Base-by-base conservation (phyloP, 2,329 filamentous ascomycete species). In the Aspergillus sp. region DNA sequence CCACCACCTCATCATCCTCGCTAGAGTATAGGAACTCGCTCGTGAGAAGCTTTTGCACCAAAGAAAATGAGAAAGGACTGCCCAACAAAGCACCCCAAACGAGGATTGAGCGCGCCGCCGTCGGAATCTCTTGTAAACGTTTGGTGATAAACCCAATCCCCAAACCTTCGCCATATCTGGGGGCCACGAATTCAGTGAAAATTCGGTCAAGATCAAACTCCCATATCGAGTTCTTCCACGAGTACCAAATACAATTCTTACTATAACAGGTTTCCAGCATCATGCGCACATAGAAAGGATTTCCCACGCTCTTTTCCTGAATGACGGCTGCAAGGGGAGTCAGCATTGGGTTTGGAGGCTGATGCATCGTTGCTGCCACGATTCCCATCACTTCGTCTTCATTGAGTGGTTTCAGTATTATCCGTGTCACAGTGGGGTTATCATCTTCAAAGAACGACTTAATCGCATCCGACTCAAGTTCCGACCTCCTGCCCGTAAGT, bases 261-360 rank as follows among this genome's bases (percentile, higher is more conserved):
- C 90, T 86, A 71, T 96, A 88, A 70, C 91, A 96, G 3, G 89
- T 88, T 68, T 90, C 90, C 4, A 97, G 83, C 83, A 97, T 96
- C 74, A 96, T 91, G 55, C 91, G 84, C 72, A 96, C 89, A 68
- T 95, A 96, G 68, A 96, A 97, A 0, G 92, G 89, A 60, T 96
- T 96, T 1, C 93, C 93, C 24, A 85, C 85, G 8, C 90, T 93
- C 76, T 95, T 96, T 67, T 93, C 92, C 71, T 96, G 90, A 5
- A 97, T 86, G 9, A 96, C 90, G 6, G 92, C 85, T 2, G 90
- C 89, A 17, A 98, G 79, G 0, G 92, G 88, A 1, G 90, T 78
- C 1, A 95, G 84, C 47, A 91, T 89, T 34, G 90, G 86, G 56
- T 83, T 83, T 7, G 81, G 76, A 0, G 85, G 79, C 55, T 90